A percentile compares a stretch with the other conserved stretches of the same genome.
Conservation (phyloP, 1,284 basidiomycete species). For the Boletus smithii region DNA sequence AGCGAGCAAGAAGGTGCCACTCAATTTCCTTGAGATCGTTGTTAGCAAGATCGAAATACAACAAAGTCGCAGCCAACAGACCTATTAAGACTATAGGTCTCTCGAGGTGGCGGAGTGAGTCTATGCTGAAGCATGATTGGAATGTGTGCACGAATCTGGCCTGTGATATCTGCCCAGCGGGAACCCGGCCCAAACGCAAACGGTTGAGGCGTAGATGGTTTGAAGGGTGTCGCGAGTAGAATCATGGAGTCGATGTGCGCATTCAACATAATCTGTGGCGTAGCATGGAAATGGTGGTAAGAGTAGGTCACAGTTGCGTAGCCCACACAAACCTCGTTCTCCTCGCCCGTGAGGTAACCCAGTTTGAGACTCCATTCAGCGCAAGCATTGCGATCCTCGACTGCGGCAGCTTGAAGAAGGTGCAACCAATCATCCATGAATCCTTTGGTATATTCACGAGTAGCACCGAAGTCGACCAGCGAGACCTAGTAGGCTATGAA, state of each 20-base stretch:
- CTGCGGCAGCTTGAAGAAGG: constrained; percentile 76
- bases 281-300: not conserved
- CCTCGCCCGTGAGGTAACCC: constrained; percentile 89
- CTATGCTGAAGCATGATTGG: constrained; percentile 90
- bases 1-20: constrained; percentile 91
- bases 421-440: constrained; percentile 91
- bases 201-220: constrained; percentile 56
- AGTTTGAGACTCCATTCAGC: constrained; percentile 73
- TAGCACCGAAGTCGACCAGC: constrained; percentile 96
- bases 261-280: constrained; percentile 72
- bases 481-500: constrained; percentile 55
- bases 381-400: constrained; percentile 69
- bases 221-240: constrained; percentile 82
- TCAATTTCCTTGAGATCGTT: constrained; percentile 64
- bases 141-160: constrained; percentile 75
- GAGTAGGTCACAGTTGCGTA: not conserved
- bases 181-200: constrained; percentile 68
- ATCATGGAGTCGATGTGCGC: constrained; percentile 87
- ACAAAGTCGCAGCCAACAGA: constrained; percentile 28
- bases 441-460: constrained; percentile 77
- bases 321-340: constrained; percentile 58
- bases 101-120: constrained; percentile 87
- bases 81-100: constrained; percentile 94
- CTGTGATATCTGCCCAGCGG: constrained; percentile 67
- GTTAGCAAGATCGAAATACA: not conserved